These are phyloP conservation scores for Ceraceosorus guamensis DNA, from an alignment of 1,284 basidiomycete species.

Conservation along the genomic window DNA sequence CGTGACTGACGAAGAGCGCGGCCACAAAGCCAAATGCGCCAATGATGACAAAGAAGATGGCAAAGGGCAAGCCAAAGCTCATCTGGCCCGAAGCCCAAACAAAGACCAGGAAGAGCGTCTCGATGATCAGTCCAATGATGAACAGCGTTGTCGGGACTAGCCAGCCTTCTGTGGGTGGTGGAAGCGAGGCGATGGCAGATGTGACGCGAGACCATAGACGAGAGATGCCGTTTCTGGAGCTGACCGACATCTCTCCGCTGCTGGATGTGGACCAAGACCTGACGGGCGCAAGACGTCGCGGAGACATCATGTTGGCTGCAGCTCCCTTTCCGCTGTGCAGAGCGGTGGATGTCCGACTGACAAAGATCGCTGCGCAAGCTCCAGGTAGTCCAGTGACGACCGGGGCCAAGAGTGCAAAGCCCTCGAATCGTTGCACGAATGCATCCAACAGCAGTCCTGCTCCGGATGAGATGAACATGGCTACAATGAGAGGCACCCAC, in stretches of 20 bases:
- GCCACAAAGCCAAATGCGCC: conserved; percentile 38
- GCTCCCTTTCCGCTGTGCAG: conserved; percentile 56
- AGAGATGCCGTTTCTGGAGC: neutral
- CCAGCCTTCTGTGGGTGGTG: conserved; percentile 32
- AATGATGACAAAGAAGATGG: conserved; percentile 15
- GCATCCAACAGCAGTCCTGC: conserved; percentile 85
- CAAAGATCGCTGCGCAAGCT: conserved; percentile 80
- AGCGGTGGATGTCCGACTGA: conserved; percentile 79
- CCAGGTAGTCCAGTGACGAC: conserved; percentile 69
- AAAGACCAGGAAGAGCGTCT: conserved; percentile 28
- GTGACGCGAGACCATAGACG: neutral
- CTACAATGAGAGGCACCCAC: conserved; percentile 81
- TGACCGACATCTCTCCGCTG: neutral
- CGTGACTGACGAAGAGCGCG: conserved; percentile 64
- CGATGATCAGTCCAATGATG: conserved; percentile 25
- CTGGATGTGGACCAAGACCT: neutral
- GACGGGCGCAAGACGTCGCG: neutral
- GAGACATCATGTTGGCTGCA: neutral
- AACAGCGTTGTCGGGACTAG: conserved; percentile 32
- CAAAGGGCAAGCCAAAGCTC: conserved; percentile 36
- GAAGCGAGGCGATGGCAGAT: neutral
- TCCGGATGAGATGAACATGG: conserved; percentile 83
- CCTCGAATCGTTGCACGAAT: conserved; percentile 77
- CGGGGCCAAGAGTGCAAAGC: conserved; percentile 78
- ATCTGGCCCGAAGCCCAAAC: conserved; percentile 27